phyloP scores from a whole-genome alignment of 345 rosid genomes.

The Gossypium raimondii region DNA sequence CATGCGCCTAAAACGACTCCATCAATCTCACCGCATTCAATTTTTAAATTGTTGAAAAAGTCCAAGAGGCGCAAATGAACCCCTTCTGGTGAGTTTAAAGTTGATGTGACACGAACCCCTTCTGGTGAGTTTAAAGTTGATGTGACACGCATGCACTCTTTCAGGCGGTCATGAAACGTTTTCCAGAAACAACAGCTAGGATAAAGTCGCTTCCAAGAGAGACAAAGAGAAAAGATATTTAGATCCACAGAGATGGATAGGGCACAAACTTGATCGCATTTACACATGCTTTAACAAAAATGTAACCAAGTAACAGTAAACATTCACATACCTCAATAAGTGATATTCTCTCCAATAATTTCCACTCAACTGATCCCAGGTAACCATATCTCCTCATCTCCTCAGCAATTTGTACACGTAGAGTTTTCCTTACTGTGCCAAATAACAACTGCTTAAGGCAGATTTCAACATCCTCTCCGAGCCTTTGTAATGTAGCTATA shows the following conservation, averaged over 20 bases:
- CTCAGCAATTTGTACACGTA: constrained; percentile 69
- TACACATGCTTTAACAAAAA: constrained; percentile 15
- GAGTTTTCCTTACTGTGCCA: constrained; percentile 82
- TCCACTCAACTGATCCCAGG: constrained; percentile 70
- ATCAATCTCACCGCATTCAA: constrained; percentile 93
- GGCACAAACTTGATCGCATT: constrained; percentile 19
- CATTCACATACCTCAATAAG: constrained; percentile 70
- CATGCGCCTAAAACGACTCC: constrained; percentile 94
- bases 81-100: constrained; percentile 39
- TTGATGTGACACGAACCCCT: constrained; percentile 30
- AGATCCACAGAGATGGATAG: constrained; percentile 26
- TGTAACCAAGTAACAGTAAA: constrained; percentile 14
- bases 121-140: constrained; percentile 37
- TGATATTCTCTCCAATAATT: constrained; percentile 67
- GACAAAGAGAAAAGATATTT: constrained; percentile 18
- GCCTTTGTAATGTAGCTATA: constrained; percentile 80
- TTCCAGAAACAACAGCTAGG: constrained; percentile 93
- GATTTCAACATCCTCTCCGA: constrained; percentile 82
- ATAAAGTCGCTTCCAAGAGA: constrained; percentile 72
- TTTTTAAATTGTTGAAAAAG: constrained; percentile 35
- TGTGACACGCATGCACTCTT: constrained; percentile 32
- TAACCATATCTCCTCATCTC: constrained; percentile 74
- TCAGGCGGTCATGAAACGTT: constrained; percentile 60
- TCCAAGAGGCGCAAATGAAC: constrained; percentile 45
- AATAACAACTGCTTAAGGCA: constrained; percentile 86